Conservation (phyloP, 208 protist genomes). For the Kentomonas sorsogonicus region DNA sequence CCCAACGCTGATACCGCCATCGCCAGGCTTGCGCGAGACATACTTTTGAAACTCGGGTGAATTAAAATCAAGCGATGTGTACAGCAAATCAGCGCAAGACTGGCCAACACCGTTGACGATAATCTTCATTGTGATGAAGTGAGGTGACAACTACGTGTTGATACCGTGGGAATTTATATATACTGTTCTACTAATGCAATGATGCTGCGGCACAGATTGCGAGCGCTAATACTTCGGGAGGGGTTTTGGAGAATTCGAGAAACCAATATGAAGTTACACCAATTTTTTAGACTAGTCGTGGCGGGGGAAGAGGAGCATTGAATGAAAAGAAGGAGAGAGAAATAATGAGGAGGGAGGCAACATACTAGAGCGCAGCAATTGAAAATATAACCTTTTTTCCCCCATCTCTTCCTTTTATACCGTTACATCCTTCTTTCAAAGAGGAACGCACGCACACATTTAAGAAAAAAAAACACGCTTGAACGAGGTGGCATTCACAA, state of each 20-base stretch:
- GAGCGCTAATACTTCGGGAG: neutral
- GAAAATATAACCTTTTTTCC: neutral
- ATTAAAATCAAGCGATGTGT: no score
- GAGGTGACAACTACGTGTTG: neutral
- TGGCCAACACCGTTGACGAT: neutral
- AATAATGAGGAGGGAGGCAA: neutral
- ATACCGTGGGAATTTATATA: neutral
- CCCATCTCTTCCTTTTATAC: neutral
- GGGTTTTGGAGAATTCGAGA: neutral
- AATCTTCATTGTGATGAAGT: neutral
- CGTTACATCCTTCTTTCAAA: neutral
- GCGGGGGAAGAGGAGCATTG: neutral
- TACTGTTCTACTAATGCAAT: neutral
- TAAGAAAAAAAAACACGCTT: neutral
- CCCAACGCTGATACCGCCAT: no score
- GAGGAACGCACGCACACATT: neutral
- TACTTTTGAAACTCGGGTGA: no score
- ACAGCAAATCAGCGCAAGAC: neutral
- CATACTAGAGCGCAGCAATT: neutral
- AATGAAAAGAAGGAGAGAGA: neutral
- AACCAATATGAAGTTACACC: neutral
- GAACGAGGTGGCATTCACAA: neutral
- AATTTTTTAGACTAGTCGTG: neutral
- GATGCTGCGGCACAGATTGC: neutral
- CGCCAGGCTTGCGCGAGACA: no score